Evolutionary conservation across 2,329 filamentous ascomycete species (phyloP).

Genomic region (Colletotrichum viniferum): DNA sequence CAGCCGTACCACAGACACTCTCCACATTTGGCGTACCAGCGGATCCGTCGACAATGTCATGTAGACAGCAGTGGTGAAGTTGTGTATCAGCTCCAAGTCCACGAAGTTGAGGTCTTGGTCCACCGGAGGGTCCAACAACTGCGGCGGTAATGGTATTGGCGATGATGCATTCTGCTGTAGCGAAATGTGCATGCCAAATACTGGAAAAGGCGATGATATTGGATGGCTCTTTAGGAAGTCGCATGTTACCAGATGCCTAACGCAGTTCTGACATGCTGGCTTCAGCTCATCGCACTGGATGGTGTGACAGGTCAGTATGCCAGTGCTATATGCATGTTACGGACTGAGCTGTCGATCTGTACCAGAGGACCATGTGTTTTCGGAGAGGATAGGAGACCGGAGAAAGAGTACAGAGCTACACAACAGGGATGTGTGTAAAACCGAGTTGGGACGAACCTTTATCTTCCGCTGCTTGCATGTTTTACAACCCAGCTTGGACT

Average conservation of each 20-base stretch:
- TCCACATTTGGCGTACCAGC: constrained; percentile 48
- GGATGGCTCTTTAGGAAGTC: constrained; percentile 24
- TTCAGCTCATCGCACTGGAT: constrained; percentile 30
- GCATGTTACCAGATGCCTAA: constrained; percentile 28
- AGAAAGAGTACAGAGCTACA: not conserved
- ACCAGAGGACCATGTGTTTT: not conserved
- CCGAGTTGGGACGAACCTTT: constrained; percentile 34
- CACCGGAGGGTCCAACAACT: constrained; percentile 8
- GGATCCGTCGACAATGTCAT: constrained; percentile 48
- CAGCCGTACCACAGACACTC: constrained; percentile 48
- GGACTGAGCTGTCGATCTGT: not conserved
- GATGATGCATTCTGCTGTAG: not conserved
- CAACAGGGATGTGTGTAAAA: not conserved
- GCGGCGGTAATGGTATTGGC: not conserved
- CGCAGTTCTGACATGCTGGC: constrained; percentile 29
- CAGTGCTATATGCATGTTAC: not conserved
- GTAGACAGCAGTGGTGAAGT: constrained; percentile 54
- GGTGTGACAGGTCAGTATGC: not conserved
- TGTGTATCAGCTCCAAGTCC: constrained; percentile 58
- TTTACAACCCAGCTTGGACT: constrained; percentile 56
- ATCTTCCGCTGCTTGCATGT: constrained; percentile 61
- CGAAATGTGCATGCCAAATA: not conserved
- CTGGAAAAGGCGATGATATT: not conserved
- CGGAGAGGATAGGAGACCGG: not conserved
- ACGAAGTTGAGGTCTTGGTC: constrained; percentile 36